Base-by-base conservation (phyloP, 768 basidiomycete genomes). In the Pisolithus sp. region DNA sequence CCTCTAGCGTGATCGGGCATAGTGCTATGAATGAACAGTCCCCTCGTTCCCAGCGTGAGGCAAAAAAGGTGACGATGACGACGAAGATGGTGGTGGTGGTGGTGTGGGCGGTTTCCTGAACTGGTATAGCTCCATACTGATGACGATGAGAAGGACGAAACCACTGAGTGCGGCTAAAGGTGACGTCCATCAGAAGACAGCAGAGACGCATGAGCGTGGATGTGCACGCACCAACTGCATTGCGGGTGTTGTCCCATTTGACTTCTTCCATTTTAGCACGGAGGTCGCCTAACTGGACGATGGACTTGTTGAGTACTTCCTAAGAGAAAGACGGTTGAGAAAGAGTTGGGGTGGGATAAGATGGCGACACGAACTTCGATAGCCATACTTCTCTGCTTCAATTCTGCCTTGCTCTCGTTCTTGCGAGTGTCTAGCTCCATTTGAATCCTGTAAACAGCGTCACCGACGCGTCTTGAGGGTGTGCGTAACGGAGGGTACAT, bases 361-460 rank as follows among this genome's bases (percentile, higher is more conserved):
- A 21, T 30, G 42, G 7, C 24, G 47, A 50, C 45, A 64, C 73
- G 18, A 39, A 87, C 89, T 78, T 93, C 90, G 37, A 95, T 91
- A 34, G 74, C 71, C 53, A 97, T 87, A 59, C 93, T 93, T 59
- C 86, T 83, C 49, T 76, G 78, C 68, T 93, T 95, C 53, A 89
- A 62, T 48, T 97, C 93, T 1, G 83, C 76, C 62, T 84, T 86
- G 13, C 85, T 80, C 65, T 98, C 96, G 57, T 87, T 91, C 74
- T 93, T 97, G 52, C 95, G 78, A 55, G 84, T 93, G 61, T 95
- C 92, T 53, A 97, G 76, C 51, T 99, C 96, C 84, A 98, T 93
- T 68, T 97, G 93, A 47, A 94, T 90, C 62, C 93, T 96, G 53
- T 34, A 2, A 30, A 50, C 40, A n/a, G 46, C 41, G 47, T 13